Evolutionary conservation across 257 asterid species (phyloP).

Genomic region (Paulownia fortunei): DNA sequence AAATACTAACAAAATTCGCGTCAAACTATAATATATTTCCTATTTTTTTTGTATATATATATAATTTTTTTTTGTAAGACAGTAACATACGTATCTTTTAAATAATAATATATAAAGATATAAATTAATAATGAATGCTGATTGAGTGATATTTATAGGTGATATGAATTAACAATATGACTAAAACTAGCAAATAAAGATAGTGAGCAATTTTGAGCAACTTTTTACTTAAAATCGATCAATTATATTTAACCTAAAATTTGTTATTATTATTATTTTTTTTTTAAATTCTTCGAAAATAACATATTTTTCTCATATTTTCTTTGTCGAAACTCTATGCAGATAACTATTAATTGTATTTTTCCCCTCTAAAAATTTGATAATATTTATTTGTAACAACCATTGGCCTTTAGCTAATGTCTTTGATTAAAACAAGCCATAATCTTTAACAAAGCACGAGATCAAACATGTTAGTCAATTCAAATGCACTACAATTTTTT

Average conservation of each 20-base stretch:
- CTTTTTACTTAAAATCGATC: too few species aligned
- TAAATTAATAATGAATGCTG: too few species aligned
- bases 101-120: too few species aligned
- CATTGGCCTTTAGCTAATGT: constrained; percentile 12
- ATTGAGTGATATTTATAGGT: too few species aligned
- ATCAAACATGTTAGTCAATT: not conserved
- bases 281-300: constrained; percentile 10
- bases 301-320: constrained; percentile 8
- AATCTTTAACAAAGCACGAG: constrained; percentile 31
- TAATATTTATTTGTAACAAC: not conserved
- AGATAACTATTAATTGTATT: not conserved
- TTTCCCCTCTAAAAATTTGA: not conserved
- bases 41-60: too few species aligned
- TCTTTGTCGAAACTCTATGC: not conserved
- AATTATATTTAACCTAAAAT: constrained; percentile 19
- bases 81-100: too few species aligned
- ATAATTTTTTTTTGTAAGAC: too few species aligned
- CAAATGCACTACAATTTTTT: not conserved
- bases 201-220: too few species aligned
- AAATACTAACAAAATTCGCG: too few species aligned
- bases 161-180: too few species aligned
- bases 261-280: not conserved
- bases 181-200: too few species aligned
- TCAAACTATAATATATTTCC: too few species aligned
- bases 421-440: constrained; percentile 9